These are phyloP conservation scores for Eremothecium gossypii DNA, from an alignment of 1,139 yeast genomes.

Conservation along the genomic window DNA sequence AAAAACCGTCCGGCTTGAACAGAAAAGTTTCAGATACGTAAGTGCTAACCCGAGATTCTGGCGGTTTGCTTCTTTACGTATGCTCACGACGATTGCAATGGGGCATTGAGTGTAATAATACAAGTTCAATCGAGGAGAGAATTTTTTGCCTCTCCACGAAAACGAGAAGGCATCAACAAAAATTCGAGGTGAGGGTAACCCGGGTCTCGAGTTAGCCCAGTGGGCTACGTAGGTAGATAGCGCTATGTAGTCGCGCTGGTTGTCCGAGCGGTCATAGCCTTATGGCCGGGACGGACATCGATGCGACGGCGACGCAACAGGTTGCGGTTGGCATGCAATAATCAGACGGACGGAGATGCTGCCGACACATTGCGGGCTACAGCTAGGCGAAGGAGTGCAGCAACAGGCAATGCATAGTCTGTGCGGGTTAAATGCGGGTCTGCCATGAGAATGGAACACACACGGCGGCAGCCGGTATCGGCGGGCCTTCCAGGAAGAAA, in stretches of 20 bases:
- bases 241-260: not conserved
- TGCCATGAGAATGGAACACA: too few relatives aligned
- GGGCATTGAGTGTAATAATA: not conserved
- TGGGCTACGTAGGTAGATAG: not conserved
- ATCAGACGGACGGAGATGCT: too few relatives aligned
- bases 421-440: too few relatives aligned
- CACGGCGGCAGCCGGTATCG: too few relatives aligned
- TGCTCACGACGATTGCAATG: too few relatives aligned
- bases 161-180: constrained; percentile 4
- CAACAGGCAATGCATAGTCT: too few relatives aligned
- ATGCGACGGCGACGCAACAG: too few relatives aligned
- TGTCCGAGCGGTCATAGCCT: not conserved
- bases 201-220: not conserved
- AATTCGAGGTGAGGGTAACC: constrained; percentile 4
- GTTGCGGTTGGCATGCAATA: too few relatives aligned
- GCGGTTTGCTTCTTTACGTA: too few relatives aligned
- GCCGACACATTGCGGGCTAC: too few relatives aligned
- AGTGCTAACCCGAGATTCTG: not conserved
- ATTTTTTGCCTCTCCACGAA: constrained; percentile 4
- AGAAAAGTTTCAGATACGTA: not conserved
- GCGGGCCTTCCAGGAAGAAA: too few relatives aligned
- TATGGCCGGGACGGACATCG: not conserved
- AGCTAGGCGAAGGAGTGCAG: too few relatives aligned
- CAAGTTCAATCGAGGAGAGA: constrained; percentile 3
- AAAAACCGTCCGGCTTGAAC: not conserved